These are phyloP conservation scores for Beauveria sp. DNA, from an alignment of 2,329 filamentous ascomycete species.

Conservation along the genomic window DNA sequence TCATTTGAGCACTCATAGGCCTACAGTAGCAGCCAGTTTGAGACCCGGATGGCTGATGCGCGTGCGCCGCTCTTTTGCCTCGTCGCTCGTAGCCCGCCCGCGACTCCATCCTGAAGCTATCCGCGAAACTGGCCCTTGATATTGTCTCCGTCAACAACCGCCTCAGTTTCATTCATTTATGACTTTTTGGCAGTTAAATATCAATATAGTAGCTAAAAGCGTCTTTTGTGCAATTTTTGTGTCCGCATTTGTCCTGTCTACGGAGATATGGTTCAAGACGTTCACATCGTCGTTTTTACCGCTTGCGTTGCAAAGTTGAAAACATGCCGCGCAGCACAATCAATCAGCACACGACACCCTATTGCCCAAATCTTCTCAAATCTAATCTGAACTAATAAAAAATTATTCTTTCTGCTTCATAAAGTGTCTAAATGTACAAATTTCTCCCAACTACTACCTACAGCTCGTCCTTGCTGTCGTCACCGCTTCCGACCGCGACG, in stretches of 20 bases:
- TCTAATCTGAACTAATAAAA: neutral
- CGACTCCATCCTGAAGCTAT: slow-evolving; percentile 14
- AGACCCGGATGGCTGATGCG: neutral
- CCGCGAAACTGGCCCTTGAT: slow-evolving; percentile 9
- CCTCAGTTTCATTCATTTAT: slow-evolving; percentile 1
- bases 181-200: neutral
- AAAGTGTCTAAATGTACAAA: neutral
- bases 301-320: slow-evolving; percentile 11
- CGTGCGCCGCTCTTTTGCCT: neutral
- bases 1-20: slow-evolving; percentile 12
- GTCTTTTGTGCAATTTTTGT: slow-evolving; percentile 1
- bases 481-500: neutral
- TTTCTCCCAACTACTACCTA: too few species aligned
- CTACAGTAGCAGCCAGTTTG: neutral
- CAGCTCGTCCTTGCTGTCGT: neutral
- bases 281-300: slow-evolving; percentile 9
- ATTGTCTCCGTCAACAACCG: slow-evolving; percentile 2
- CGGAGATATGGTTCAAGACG: neutral
- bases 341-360: neutral
- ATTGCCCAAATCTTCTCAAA: neutral
- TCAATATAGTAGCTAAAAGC: neutral
- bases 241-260: neutral
- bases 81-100: neutral
- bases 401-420: neutral
- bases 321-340: neutral